Conservation (phyloP, 257 asterid genomes). For the Nicotiana paniculata region DNA sequence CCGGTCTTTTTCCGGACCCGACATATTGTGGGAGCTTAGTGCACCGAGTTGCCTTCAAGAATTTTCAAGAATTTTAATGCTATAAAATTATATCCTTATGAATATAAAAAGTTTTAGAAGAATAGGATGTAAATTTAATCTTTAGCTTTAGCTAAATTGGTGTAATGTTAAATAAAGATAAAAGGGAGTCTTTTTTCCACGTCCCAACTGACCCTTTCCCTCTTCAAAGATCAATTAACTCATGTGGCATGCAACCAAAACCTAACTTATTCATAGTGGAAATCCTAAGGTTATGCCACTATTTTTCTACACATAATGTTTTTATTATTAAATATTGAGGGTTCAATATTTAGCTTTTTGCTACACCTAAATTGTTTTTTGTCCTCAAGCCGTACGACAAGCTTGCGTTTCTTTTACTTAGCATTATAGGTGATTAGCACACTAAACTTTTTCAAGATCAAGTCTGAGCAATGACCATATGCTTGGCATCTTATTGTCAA, state of each 20-base stretch:
- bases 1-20: too few relatives aligned
- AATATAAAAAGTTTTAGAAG: not conserved
- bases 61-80: not conserved
- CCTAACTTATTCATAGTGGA: slow-evolving; percentile 6
- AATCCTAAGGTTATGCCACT: slow-evolving; percentile 4
- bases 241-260: slow-evolving; percentile 1
- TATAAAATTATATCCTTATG: not conserved
- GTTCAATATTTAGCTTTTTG: not conserved
- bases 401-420: slow-evolving; percentile 1
- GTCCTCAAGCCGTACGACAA: slow-evolving; percentile 7
- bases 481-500: not conserved
- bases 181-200: not conserved
- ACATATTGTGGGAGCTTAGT: too few relatives aligned
- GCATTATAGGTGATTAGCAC: slow-evolving; percentile 1
- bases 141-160: not conserved
- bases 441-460: not conserved
- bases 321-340: not conserved
- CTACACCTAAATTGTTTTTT: slow-evolving; percentile 7
- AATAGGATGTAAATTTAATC: not conserved
- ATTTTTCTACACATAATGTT: not conserved
- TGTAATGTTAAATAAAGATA: not conserved
- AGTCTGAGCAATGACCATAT: not conserved
- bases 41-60: not conserved
- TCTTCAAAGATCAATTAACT: slow-evolving; percentile 9
- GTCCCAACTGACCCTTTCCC: slow-evolving; percentile 8